A percentile compares a stretch with the other conserved stretches of the same genome.
These are phyloP conservation scores for Phyllachora maydis DNA, from an alignment of 2,329 filamentous ascomycete species.

Conservation along the genomic window DNA sequence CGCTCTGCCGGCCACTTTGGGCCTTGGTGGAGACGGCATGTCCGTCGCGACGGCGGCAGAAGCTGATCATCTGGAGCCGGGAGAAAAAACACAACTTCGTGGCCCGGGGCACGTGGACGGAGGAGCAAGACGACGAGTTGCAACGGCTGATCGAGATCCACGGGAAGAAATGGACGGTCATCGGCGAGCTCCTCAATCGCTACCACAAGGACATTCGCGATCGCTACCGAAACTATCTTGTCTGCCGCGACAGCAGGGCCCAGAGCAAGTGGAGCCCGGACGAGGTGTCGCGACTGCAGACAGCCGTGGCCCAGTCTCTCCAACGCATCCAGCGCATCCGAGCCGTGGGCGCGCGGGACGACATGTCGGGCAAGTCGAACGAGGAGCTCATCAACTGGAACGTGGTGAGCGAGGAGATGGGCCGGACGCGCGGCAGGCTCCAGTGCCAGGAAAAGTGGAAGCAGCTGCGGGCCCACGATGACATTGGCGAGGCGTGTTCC, in stretches of 20 bases:
- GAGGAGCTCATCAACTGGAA: constrained; percentile 44
- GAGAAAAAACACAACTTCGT: constrained; percentile 46
- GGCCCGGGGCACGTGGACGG: constrained; percentile 35
- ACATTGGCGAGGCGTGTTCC: constrained; percentile 4
- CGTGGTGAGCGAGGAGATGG: constrained; percentile 40
- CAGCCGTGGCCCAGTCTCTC: constrained; percentile 30
- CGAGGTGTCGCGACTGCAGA: constrained; percentile 33
- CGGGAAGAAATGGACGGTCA: constrained; percentile 37
- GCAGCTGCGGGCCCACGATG: constrained; percentile 14
- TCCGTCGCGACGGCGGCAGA: constrained; percentile 27
- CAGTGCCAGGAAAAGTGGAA: constrained; percentile 53
- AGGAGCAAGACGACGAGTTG: constrained; percentile 35
- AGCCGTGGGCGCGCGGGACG: constrained; percentile 9
- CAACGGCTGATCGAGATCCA: constrained; percentile 20
- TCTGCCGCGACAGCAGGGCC: constrained; percentile 30
- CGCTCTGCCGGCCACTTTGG: constrained; percentile 25
- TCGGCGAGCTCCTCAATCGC: constrained; percentile 41
- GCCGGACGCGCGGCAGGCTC: constrained; percentile 36
- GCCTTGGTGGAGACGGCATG: constrained; percentile 21
- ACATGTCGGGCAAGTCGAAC: constrained; percentile 19
- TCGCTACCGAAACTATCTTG: constrained; percentile 47
- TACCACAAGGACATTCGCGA: constrained; percentile 46
- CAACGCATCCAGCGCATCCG: constrained; percentile 20
- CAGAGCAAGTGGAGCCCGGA: constrained; percentile 35
- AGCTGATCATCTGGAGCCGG: constrained; percentile 33